Base-by-base conservation (phyloP, 2,329 filamentous ascomycete genomes). In the Huntiella bhutanensis region DNA sequence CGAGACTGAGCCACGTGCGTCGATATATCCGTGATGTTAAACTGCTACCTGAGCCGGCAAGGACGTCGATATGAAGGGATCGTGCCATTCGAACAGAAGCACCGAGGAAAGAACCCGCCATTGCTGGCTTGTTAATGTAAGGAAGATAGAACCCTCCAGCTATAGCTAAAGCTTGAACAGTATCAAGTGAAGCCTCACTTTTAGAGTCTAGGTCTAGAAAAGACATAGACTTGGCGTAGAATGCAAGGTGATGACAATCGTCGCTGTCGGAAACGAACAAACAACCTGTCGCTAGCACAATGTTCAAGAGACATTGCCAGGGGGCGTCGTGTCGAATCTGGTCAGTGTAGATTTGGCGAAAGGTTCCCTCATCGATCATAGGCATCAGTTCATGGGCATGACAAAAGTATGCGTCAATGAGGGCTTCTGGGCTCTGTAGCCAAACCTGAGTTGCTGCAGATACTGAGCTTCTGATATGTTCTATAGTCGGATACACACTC, bases 71-170 rank as follows among this genome's bases (percentile, higher is more conserved):
- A 17, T 32, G 16, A 22, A 85, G 65, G 1, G 78, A 76, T 50
- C 75, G 80, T n/a, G 80, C 80, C 71, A 85, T 81, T 46, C 80
- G 69, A 47, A 83, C 67, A 3, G 78, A 75, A 2, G 78, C 79
- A 13, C 80, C 80, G 55, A 81, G 71, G 7, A 85, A 66, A 17
- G 78, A 75, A 56, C 82, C 82, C 12, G 80, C 81, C 65, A 84
- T 79, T 55, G 84, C 84, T 1, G 80, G 80, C 15, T 79, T 70
- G 60, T 83, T 83, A 54, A 81, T 74, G 55, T 85, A 85, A 59
- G 85, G 81, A 47, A 84, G 71, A 57, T 86, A 86, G 61, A 77
- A 82, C 22, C 81, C 81, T 36, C 79, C 79, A 54, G 84, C 75
- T 19, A 86, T 66, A 2, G 75, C 74, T 12, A 85, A 60, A 1